Percentiles rank a stretch among this genome's conserved stretches.
phyloP scores from a whole-genome alignment of 495 filamentous ascomycete species.

The Pyrenula massariospora region DNA sequence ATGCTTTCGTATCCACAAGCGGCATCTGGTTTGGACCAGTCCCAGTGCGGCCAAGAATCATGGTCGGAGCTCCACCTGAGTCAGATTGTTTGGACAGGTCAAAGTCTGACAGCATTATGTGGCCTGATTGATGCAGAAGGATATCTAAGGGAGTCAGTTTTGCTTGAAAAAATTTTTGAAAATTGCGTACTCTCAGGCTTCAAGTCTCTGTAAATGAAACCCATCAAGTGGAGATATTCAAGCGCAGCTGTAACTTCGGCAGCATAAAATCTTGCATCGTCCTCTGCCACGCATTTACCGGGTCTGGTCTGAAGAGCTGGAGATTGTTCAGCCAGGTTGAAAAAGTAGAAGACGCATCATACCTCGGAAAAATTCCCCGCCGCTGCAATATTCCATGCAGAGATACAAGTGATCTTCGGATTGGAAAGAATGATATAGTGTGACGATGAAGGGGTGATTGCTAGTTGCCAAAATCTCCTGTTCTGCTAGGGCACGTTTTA shows the following conservation, averaged over 20 bases:
- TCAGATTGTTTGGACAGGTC: constrained; percentile 97
- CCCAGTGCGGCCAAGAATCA: constrained; percentile 85
- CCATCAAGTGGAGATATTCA: constrained; percentile 97
- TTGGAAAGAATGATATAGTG: constrained; percentile 96
- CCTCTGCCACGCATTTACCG: constrained; percentile 92
- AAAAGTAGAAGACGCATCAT: constrained; percentile 7
- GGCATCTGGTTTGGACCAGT: constrained; percentile 72
- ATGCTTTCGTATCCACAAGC: constrained; percentile 95
- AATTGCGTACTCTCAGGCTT: constrained; percentile 83
- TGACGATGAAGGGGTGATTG: constrained; percentile 98
- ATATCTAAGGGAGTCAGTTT: constrained; percentile 54
- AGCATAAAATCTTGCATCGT: constrained; percentile 94
- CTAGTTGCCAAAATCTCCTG: constrained; percentile 97
- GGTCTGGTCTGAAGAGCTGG: constrained; percentile 86
- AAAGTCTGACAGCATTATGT: constrained; percentile 99
- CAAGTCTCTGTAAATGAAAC: constrained; percentile 95
- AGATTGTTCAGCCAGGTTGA: not conserved
- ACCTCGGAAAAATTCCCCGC: constrained; percentile 93
- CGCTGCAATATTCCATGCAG: constrained; percentile 99
- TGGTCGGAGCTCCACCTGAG: constrained; percentile 87
- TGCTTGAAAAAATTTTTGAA: not conserved
- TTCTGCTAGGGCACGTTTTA: constrained; percentile 93
- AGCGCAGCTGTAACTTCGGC: constrained; percentile 96
- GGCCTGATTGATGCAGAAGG: constrained; percentile 91
- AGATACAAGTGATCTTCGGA: constrained; percentile 97